phyloP scores from a whole-genome alignment of 495 filamentous ascomycete genomes.

The Daldinia decipiens region DNA sequence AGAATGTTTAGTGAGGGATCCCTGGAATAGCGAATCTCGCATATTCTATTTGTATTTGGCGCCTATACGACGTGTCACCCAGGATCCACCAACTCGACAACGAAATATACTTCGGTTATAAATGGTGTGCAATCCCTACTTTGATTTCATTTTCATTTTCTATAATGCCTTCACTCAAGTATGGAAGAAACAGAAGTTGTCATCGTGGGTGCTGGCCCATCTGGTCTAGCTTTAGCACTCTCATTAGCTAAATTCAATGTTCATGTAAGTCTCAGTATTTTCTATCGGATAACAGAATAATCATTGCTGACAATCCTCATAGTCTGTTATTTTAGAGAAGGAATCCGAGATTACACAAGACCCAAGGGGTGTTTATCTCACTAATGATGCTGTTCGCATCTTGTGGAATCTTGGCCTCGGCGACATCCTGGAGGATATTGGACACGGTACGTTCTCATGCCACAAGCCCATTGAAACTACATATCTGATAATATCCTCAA shows the following conservation, averaged over 20 bases:
- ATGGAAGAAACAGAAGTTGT: conserved; percentile 49
- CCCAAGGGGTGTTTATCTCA: conserved; percentile 62
- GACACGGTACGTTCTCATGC: conserved; percentile 36
- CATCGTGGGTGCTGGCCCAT: conserved; percentile 54
- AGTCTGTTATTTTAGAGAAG: conserved; percentile 56
- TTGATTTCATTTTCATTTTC: too few relatives aligned
- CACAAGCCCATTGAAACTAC: not conserved
- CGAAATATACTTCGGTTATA: not conserved
- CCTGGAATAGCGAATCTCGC: not conserved
- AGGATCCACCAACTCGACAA: not conserved
- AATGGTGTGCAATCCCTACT: not conserved
- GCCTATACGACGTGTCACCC: not conserved
- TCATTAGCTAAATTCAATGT: conserved; percentile 50
- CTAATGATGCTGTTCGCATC: conserved; percentile 62
- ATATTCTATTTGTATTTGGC: not conserved
- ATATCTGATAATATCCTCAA: conserved; percentile 10
- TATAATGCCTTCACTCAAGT: not conserved
- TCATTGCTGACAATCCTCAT: not conserved
- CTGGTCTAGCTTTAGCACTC: conserved; percentile 49
- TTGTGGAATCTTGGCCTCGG: conserved; percentile 59
- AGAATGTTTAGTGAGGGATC: not conserved
- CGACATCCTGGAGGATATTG: conserved; percentile 50
- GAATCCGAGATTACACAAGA: conserved; percentile 59
- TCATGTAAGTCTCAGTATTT: conserved; percentile 29
- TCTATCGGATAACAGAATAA: not conserved